Percentiles rank a stretch among this genome's conserved stretches.
phyloP scores from a whole-genome alignment of 306 rosid genomes.

The Trifolium repens region DNA sequence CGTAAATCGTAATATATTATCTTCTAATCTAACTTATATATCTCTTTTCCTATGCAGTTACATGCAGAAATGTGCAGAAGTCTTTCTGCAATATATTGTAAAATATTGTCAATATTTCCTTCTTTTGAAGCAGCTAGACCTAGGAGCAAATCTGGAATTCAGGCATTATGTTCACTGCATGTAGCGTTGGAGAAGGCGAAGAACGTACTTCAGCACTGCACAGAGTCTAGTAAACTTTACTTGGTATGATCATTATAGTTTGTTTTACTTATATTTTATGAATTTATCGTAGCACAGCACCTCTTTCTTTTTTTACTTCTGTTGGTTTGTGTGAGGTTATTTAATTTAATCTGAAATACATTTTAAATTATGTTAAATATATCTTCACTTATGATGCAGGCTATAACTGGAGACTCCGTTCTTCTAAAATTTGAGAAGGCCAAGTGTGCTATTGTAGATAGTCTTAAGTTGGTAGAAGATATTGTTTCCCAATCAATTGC shows the following conservation, averaged over 20 bases:
- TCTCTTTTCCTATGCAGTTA: conserved; percentile 62
- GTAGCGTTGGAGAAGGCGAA: conserved; percentile 90
- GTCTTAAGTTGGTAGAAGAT: conserved; percentile 84
- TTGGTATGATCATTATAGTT: conserved; percentile 62
- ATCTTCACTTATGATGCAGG: conserved; percentile 59
- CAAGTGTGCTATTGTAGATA: conserved; percentile 81
- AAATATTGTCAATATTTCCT: conserved; percentile 80
- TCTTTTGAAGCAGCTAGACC: conserved; percentile 96
- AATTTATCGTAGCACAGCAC: conserved; percentile 13
- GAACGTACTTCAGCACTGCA: conserved; percentile 89
- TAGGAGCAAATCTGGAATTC: conserved; percentile 92
- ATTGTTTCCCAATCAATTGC: conserved; percentile 94
- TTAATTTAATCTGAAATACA: background rate
- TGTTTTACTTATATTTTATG: conserved; percentile 32
- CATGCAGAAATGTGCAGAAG: conserved; percentile 94
- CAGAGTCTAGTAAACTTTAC: conserved; percentile 93
- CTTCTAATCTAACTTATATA: background rate
- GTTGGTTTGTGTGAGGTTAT: conserved; percentile 14
- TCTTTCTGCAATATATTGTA: conserved; percentile 78
- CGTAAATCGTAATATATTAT: background rate
- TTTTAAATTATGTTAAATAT: conserved; percentile 34
- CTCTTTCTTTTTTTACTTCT: background rate
- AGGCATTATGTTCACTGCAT: conserved; percentile 91
- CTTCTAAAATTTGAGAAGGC: conserved; percentile 85
- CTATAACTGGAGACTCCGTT: conserved; percentile 94